Percentiles rank a stretch among this genome's conserved stretches.
Evolutionary conservation across 2,329 filamentous ascomycete genomes (phyloP).

Genomic region (Chaetomium olivaceum): DNA sequence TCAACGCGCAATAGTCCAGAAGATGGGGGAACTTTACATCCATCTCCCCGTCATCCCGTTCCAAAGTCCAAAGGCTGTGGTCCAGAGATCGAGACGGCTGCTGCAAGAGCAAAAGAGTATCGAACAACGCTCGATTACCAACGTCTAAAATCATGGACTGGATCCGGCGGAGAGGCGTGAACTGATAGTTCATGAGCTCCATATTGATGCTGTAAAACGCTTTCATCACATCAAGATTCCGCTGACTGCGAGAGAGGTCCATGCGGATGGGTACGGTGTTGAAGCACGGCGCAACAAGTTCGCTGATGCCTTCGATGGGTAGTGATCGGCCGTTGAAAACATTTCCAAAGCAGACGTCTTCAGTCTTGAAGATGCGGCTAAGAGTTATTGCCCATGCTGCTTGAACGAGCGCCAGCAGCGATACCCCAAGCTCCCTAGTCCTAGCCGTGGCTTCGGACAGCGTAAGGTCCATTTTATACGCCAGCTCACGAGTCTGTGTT

Average conservation of each 20-base stretch:
- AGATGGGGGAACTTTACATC: conserved; percentile 52
- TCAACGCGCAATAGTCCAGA: not conserved
- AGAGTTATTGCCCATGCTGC: conserved; percentile 70
- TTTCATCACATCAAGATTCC: conserved; percentile 59
- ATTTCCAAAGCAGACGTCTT: conserved; percentile 83
- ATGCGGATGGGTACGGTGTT: conserved; percentile 78
- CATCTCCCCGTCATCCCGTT: conserved; percentile 64
- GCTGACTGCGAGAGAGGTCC: conserved; percentile 48
- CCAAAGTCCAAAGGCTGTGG: conserved; percentile 54
- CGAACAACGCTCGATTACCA: conserved; percentile 63
- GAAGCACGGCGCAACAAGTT: conserved; percentile 85
- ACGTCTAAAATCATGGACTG: conserved; percentile 52
- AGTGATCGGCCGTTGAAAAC: conserved; percentile 77
- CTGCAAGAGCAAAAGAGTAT: conserved; percentile 79
- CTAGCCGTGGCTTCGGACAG: conserved; percentile 50
- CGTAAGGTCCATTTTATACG: conserved; percentile 39
- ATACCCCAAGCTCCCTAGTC: conserved; percentile 56
- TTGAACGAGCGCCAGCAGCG: conserved; percentile 69
- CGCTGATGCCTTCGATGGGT: conserved; percentile 64
- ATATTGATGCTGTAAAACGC: conserved; percentile 63
- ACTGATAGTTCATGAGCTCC: conserved; percentile 66
- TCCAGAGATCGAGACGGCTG: conserved; percentile 61
- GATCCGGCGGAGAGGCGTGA: conserved; percentile 72
- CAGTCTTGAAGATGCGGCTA: conserved; percentile 52
- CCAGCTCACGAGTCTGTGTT: conserved; percentile 16